Conservation (phyloP, 1,284 basidiomycete species). For the Macrocybe sp. region DNA sequence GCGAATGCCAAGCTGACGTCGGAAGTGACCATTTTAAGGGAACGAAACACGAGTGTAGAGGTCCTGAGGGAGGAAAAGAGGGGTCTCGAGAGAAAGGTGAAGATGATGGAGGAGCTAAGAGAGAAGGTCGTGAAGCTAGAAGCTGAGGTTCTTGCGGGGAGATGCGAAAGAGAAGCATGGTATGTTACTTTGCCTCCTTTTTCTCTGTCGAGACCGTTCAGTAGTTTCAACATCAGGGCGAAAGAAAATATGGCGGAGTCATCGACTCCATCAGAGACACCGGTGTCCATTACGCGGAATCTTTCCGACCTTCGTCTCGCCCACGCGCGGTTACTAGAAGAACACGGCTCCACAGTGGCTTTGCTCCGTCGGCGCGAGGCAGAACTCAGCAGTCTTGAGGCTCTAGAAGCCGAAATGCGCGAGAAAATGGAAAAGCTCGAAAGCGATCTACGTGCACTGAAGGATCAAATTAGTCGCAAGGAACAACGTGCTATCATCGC, state of each 20-base stretch:
- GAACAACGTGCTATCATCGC: constrained; percentile 44
- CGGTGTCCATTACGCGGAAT: constrained; percentile 47
- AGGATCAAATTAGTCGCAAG: constrained; percentile 38
- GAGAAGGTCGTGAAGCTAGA: constrained; percentile 54
- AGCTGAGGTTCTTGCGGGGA: constrained; percentile 54
- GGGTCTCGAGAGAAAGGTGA: constrained; percentile 53
- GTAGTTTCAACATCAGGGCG: constrained; percentile 28
- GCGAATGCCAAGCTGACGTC: constrained; percentile 52
- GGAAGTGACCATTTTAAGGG: constrained; percentile 51
- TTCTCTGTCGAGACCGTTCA: neutral
- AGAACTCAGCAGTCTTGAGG: constrained; percentile 38
- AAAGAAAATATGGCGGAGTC: constrained; percentile 25
- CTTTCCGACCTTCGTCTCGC: constrained; percentile 53
- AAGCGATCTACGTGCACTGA: constrained; percentile 31
- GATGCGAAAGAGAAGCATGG: constrained; percentile 53
- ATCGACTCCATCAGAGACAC: constrained; percentile 37
- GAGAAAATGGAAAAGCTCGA: constrained; percentile 31
- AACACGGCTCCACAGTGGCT: constrained; percentile 52
- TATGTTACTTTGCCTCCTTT: constrained; percentile 19
- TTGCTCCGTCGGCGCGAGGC: constrained; percentile 45
- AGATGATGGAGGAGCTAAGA: constrained; percentile 49
- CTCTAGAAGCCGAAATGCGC: constrained; percentile 30
- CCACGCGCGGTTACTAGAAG: constrained; percentile 59
- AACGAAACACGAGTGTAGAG: constrained; percentile 56
- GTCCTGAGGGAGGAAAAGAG: constrained; percentile 74